Evolutionary conservation across 1,284 basidiomycete species (phyloP), one percentile per base, ranked within the genome.

Genomic region (Chiua sp.): DNA sequence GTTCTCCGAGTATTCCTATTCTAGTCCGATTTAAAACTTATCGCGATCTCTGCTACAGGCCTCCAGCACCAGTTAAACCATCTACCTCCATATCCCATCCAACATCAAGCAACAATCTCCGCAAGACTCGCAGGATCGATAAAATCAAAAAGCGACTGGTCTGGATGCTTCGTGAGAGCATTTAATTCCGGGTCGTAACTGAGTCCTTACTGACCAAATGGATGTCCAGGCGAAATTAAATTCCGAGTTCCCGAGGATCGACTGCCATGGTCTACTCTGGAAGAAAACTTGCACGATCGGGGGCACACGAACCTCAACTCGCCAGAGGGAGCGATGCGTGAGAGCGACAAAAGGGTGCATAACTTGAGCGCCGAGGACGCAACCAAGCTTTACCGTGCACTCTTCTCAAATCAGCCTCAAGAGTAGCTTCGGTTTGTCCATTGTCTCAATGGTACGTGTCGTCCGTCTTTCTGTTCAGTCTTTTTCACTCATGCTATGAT

Each of bases 241-340:
- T 65, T 65, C 12, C 47, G 7, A 2, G 8, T 65, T 13, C 20
- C 56, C 4, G 52, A 55, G 0, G 44, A 51, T 49, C 51, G 57
- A 7, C 61, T 66, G 0, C 63, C 58, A 7, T 68, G 66, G 65
- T 60, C 55, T 2, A 66, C 54, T 3, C 51, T 68, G 2, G 48
- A 59, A n/a, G 28, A 10, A 0, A 39, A 37, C 15, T 11, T 68
- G 1, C 1, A 1, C 15, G 63, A 52, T 33, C 51, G 48, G 10
- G 60, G 57, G 15, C 62, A 65, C 18, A 23, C 1, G 46, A 63
- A 65, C 22, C 0, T 49, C 22, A 63, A 68, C 18, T 66, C 63
- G 63, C 63, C 63, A 0, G 23, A 56, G 3, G 58, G 47, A 1
- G 55, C 68, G 1, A 11, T 46, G n/a, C 22, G 55, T 7, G 56